Evolutionary conservation across 176 grass and related monocot genomes (phyloP).

Genomic region (Eremochloa ophiuroides): DNA sequence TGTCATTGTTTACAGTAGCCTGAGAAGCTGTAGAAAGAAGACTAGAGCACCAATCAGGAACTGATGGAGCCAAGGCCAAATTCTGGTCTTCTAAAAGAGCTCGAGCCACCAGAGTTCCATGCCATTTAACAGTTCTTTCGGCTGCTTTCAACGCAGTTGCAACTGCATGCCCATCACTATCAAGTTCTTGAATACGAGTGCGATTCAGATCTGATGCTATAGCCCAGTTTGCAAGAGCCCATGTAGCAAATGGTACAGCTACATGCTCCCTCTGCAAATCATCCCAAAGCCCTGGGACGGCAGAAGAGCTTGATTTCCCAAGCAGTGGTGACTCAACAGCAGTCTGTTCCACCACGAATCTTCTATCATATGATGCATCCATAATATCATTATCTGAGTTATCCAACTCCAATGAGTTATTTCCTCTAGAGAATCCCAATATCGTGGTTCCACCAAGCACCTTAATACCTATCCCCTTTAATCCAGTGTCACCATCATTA

Average conservation of each 20-base stretch:
- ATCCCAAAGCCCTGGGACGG: conserved; percentile 87
- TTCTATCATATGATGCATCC: conserved; percentile 10
- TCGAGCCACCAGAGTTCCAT: conserved; percentile 76
- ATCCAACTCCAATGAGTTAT: conserved; percentile 30
- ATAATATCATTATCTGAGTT: conserved; percentile 29
- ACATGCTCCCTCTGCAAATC: conserved; percentile 97
- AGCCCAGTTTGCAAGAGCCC: conserved; percentile 98
- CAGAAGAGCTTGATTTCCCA: conserved; percentile 41
- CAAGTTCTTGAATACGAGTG: conserved; percentile 85
- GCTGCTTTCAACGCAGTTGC: conserved; percentile 74
- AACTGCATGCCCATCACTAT: conserved; percentile 74
- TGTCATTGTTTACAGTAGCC: conserved; percentile 68
- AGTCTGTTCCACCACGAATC: conserved; percentile 24
- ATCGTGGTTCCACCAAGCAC: conserved; percentile 94
- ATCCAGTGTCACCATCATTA: conserved; percentile 58
- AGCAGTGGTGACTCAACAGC: conserved; percentile 23
- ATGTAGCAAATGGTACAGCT: conserved; percentile 96
- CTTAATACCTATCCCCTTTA: conserved; percentile 91
- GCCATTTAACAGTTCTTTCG: conserved; percentile 97
- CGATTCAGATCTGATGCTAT: conserved; percentile 79
- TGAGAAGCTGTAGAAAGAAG: conserved; percentile 93
- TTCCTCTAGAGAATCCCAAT: conserved; percentile 70
- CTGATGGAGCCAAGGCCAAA: conserved; percentile 56
- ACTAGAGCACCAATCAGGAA: conserved; percentile 84
- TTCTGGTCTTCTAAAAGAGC: conserved; percentile 76